Base-by-base conservation (phyloP, 2,329 filamentous ascomycete species). In the Leptosphaerulina australis region DNA sequence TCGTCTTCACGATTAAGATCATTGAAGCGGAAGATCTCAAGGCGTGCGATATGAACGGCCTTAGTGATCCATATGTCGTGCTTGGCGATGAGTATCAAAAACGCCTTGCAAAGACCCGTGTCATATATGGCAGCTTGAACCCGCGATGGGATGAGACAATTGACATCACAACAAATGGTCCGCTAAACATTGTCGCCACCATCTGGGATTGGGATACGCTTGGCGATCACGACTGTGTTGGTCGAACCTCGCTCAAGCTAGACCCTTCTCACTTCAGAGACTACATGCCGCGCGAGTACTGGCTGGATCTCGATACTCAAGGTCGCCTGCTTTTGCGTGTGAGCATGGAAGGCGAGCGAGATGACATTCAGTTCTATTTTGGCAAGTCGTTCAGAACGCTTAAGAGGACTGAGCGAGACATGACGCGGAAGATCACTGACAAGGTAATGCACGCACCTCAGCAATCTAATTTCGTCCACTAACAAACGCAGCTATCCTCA, bases 161-260 rank as follows among this genome's bases (percentile, higher is more conserved):
- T 38, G 94, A 99, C 68, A 96, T 99, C 58, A 94, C 91, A 15
- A 96, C 96, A 0, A 88, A 89, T 56, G 91, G 92, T 0, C 86
- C 94, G 9, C 82, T 99, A 50, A 97, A 97, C 64, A 85, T 99
- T 60, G 95, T 97, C 66, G 92, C 93, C 24, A 99, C 94, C 0
- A 88, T 97, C 31, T 99, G 94, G 94, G 94, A 99, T 74, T 96
- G 94, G 81, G 94, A 99, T 76, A 91, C 91, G 11, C 87, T 99
- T 63, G 94, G 94, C 44, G 94, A 97, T 68, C 94, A 99, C 69
- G 94, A 99, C 68, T 97, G 96, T 70, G 91, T 97, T 26, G 94
- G 94, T 20, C 85, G 94, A 55, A 97, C 94, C n/a, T 96, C 91
- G 15, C 81, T 99, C 58, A 99, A 99, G 75, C 80, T 99, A n/a